Evolutionary conservation across 768 basidiomycete genomes (phyloP).

Genomic region (Amanita exitialis): DNA sequence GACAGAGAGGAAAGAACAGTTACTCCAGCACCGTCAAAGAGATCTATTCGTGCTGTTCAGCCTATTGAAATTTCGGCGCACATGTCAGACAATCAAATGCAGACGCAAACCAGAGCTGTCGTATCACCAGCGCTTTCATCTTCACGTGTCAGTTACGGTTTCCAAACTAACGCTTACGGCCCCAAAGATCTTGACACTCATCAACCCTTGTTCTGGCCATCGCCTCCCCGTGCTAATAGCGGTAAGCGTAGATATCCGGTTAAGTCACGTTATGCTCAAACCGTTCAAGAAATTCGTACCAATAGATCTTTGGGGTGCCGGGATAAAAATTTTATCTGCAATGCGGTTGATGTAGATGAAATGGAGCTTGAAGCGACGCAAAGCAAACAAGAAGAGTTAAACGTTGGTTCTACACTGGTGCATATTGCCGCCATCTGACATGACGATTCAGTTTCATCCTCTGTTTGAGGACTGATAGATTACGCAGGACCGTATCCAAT

Average conservation of each 20-base stretch:
- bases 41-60: conserved; percentile 44
- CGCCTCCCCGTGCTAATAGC: background rate
- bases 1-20: conserved; percentile 29
- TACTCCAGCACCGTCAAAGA: conserved; percentile 36
- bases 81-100: conserved; percentile 11
- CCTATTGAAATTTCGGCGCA: conserved; percentile 12
- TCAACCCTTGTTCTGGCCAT: conserved; percentile 3
- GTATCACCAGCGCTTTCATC: conserved; percentile 14
- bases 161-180: background rate
- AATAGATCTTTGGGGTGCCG: background rate
- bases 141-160: background rate
- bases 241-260: background rate
- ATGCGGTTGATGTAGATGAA: background rate
- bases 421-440: conserved; percentile 3
- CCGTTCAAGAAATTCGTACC: too few relatives aligned
- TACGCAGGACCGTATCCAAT: background rate
- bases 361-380: conserved; percentile 7
- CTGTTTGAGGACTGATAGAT: conserved; percentile 37
- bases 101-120: conserved; percentile 15
- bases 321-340: background rate
- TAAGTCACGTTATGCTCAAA: background rate
- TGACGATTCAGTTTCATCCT: conserved; percentile 32
- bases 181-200: background rate
- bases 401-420: background rate
- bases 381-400: conserved; percentile 20